Evolutionary conservation across 2,329 filamentous ascomycete species (phyloP).

Genomic region (Leptographium wingfieldii): DNA sequence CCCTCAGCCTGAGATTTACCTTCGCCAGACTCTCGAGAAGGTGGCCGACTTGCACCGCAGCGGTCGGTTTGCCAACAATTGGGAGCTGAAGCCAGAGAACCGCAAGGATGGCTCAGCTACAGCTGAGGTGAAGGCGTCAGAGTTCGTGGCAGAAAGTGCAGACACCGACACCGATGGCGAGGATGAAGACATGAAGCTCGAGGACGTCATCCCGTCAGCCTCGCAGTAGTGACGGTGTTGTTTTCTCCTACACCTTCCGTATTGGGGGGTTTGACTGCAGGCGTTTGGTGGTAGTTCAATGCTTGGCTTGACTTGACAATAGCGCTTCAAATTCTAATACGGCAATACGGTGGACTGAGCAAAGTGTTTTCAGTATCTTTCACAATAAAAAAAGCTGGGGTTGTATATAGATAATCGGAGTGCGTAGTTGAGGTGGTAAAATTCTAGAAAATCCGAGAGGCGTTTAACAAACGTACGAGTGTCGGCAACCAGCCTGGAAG

Average conservation of each 20-base stretch:
- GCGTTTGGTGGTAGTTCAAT: neutral
- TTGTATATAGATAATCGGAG: neutral
- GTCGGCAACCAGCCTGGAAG: neutral
- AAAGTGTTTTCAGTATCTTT: neutral
- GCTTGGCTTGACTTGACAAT: neutral
- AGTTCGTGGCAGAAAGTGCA: constrained; percentile 26
- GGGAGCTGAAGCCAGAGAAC: constrained; percentile 65
- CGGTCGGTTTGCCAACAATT: constrained; percentile 75
- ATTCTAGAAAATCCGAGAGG: neutral
- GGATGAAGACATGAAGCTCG: constrained; percentile 60
- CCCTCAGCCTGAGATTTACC: constrained; percentile 83
- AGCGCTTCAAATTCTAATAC: neutral
- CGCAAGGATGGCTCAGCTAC: constrained; percentile 36
- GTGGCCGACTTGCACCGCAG: constrained; percentile 73
- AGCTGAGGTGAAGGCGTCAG: constrained; percentile 37
- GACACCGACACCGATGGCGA: constrained; percentile 46
- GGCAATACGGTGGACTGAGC: neutral
- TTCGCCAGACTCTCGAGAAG: constrained; percentile 72
- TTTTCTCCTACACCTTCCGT: neutral
- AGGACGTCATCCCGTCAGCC: constrained; percentile 47
- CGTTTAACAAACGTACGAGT: neutral
- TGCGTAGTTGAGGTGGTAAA: neutral
- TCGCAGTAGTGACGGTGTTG: neutral
- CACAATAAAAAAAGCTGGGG: neutral
- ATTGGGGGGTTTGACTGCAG: neutral